phyloP scores from a whole-genome alignment of 192 early-diverging fungal genomes.

The Umbelopsis ramanniana region DNA sequence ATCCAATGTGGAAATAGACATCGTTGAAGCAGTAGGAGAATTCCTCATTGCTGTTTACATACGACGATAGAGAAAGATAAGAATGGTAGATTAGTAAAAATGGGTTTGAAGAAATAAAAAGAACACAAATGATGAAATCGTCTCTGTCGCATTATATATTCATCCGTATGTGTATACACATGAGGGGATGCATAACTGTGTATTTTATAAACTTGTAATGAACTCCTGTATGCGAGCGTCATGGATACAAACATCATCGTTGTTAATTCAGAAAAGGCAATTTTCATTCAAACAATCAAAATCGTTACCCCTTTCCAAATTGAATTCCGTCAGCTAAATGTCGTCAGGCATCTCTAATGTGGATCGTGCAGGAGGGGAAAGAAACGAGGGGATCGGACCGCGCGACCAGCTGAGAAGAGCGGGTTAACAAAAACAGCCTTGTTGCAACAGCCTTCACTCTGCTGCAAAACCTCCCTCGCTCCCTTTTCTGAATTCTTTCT shows the following conservation, averaged over 20 bases:
- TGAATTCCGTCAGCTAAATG: background rate
- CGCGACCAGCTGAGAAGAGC: too few species aligned
- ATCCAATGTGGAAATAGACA: background rate
- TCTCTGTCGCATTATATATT: background rate
- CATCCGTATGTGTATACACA: conserved; percentile 3
- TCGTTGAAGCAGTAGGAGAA: background rate
- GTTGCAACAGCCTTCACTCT: background rate
- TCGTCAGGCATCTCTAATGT: background rate
- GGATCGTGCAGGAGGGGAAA: background rate
- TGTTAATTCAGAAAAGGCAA: background rate
- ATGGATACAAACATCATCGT: too few species aligned
- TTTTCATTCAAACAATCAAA: background rate
- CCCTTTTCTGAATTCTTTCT: background rate
- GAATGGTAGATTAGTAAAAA: background rate
- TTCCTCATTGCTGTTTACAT: background rate
- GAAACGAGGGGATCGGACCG: conserved; percentile 18
- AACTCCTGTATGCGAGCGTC: background rate
- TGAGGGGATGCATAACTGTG: conserved; percentile 1
- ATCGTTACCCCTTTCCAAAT: background rate
- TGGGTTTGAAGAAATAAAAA: too few species aligned
- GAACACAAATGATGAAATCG: too few species aligned
- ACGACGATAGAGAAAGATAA: background rate
- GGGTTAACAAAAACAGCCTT: background rate
- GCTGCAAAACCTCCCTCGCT: background rate
- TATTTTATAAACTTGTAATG: background rate